These are phyloP conservation scores for Septoria petroselini DNA, from an alignment of 2,329 filamentous ascomycete species.

Conservation along the genomic window DNA sequence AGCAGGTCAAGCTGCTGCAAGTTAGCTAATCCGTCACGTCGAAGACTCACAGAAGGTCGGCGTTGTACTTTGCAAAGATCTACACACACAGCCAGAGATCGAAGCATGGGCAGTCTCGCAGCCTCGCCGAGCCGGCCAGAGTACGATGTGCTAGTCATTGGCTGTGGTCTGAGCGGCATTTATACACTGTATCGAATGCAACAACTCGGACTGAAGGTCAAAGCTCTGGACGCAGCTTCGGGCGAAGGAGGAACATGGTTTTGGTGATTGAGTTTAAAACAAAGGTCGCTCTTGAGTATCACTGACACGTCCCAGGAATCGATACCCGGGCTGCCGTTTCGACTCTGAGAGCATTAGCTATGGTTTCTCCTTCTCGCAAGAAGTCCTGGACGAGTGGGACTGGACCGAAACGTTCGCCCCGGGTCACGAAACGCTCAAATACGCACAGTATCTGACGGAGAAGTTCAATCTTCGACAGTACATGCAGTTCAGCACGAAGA, in stretches of 20 bases:
- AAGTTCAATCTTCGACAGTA: slow-evolving; percentile 43
- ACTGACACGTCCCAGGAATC: slow-evolving; percentile 40
- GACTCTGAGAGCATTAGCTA: slow-evolving; percentile 49
- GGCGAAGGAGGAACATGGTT: slow-evolving; percentile 49
- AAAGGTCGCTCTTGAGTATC: neutral
- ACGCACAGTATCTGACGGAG: slow-evolving; percentile 49
- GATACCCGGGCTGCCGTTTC: slow-evolving; percentile 48
- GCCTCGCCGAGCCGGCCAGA: slow-evolving; percentile 8
- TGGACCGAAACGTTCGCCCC: slow-evolving; percentile 39
- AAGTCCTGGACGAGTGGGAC: slow-evolving; percentile 45
- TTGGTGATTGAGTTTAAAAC: slow-evolving; percentile 15
- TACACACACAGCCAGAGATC: too few relatives aligned
- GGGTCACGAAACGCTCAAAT: slow-evolving; percentile 48
- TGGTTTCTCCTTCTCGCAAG: slow-evolving; percentile 44
- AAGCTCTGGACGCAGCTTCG: slow-evolving; percentile 43
- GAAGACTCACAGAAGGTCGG: too few relatives aligned
- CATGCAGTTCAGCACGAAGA: slow-evolving; percentile 44
- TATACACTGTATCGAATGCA: slow-evolving; percentile 44
- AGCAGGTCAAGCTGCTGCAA: too few relatives aligned
- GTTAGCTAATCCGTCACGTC: too few relatives aligned
- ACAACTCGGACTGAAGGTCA: slow-evolving; percentile 40
- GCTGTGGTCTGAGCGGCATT: slow-evolving; percentile 45
- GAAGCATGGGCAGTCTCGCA: slow-evolving; percentile 16
- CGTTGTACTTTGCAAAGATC: too few relatives aligned
- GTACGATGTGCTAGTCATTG: slow-evolving; percentile 43